These are phyloP conservation scores for Ilex asprella DNA, from an alignment of 257 asterid genomes.

Conservation along the genomic window DNA sequence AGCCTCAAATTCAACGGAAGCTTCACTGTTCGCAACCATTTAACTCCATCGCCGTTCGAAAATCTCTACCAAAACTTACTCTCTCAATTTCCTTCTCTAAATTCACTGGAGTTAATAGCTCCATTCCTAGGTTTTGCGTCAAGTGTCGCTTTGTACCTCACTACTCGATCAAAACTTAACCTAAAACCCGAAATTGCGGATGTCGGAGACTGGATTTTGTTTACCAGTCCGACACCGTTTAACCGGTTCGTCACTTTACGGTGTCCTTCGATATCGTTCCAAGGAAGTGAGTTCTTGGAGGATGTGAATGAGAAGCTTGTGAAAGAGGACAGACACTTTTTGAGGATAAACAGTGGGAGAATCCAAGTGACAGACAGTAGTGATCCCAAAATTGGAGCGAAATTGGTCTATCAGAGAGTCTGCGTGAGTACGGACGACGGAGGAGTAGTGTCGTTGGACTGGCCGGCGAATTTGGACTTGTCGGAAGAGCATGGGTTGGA, in stretches of 20 bases:
- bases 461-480: constrained; percentile 85
- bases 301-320: constrained; percentile 60
- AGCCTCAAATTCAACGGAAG: background rate
- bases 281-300: constrained; percentile 56
- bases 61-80: constrained; percentile 39
- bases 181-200: constrained; percentile 9
- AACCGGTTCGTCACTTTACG: constrained; percentile 80
- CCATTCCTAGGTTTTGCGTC: constrained; percentile 73
- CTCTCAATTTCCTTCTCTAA: constrained; percentile 45
- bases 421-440: constrained; percentile 77
- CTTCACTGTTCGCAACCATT: constrained; percentile 20
- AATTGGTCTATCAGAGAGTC: constrained; percentile 74
- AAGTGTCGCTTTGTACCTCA: constrained; percentile 47
- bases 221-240: constrained; percentile 84
- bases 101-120: constrained; percentile 42
- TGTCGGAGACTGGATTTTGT: constrained; percentile 79
- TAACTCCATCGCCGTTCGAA: constrained; percentile 38
- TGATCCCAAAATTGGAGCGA: constrained; percentile 27
- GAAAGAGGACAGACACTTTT: constrained; percentile 67
- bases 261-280: constrained; percentile 74
- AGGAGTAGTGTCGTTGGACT: constrained; percentile 82
- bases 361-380: constrained; percentile 31
- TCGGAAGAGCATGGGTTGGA: constrained; percentile 85
- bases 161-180: constrained; percentile 19
- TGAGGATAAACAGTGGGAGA: constrained; percentile 57